Evolutionary conservation across 345 rosid genomes (phyloP).

Genomic region (Sonneratia alba): DNA sequence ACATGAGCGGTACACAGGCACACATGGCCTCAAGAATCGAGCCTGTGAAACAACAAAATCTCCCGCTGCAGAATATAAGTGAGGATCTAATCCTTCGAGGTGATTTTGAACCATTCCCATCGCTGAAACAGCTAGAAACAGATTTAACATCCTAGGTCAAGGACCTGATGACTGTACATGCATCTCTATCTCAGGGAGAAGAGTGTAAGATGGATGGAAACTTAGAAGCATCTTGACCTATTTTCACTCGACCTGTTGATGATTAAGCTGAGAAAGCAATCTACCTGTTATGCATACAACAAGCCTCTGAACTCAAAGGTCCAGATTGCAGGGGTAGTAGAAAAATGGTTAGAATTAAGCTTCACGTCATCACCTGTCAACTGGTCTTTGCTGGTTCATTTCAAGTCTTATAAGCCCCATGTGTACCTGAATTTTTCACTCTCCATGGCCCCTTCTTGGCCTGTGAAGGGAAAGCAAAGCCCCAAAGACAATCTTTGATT

Average conservation of each 20-base stretch:
- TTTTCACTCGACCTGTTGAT: slow-evolving; percentile 24
- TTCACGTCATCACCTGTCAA: background rate
- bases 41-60: too few relatives aligned
- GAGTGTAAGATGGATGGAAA: background rate
- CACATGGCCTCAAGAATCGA: too few relatives aligned
- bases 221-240: background rate
- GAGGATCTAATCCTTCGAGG: too few relatives aligned
- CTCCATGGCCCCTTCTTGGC: slow-evolving; percentile 18
- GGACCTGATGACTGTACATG: background rate
- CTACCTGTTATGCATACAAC: slow-evolving; percentile 33
- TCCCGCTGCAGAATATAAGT: too few relatives aligned
- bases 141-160: background rate
- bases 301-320: slow-evolving; percentile 34
- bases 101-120: too few relatives aligned
- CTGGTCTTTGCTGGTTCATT: slow-evolving; percentile 7
- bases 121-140: background rate
- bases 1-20: too few relatives aligned
- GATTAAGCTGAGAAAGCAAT: slow-evolving; percentile 19
- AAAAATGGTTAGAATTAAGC: slow-evolving; percentile 22
- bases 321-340: slow-evolving; percentile 22
- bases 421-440: slow-evolving; percentile 10
- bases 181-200: background rate
- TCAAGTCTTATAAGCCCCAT: slow-evolving; percentile 9
- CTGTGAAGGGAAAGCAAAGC: slow-evolving; percentile 1
- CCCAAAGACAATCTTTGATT: slow-evolving; percentile 13